Base-by-base conservation (phyloP, 768 basidiomycete genomes). In the Tephrocybe sp. region DNA sequence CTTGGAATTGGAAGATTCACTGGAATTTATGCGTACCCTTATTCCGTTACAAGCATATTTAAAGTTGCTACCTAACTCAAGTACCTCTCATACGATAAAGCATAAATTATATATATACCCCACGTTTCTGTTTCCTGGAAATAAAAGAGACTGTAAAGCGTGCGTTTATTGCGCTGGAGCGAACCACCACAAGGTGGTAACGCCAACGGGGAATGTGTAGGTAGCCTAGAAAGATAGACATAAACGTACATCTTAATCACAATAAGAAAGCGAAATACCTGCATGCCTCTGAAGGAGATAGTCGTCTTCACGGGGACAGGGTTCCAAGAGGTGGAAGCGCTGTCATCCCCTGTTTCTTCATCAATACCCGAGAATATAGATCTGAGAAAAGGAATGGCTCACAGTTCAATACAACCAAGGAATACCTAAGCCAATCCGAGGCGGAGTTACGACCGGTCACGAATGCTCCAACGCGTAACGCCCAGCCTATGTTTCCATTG, bases 161-260 rank as follows among this genome's bases (percentile, higher is more conserved):
- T n/a, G n/a, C 27, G 11, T 5, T 11, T 29, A 29, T 11, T 29
- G 27, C 30, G 53, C 53, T 13, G 57, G 57, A 5, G 58, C 75
- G 51, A 68, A 77, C 76, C 75, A 78, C 76, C 75, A 78, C 8
- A 80, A 58, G 5, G 78, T 80, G 0, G 77, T 77, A 3, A 89
- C 81, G 22, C 88, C 88, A 12, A 88, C 85, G 1, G 87, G 86
- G 71, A 91, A 91, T 2, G 84, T 86, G 62, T 86, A 86, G 1
- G 70, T 77, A 3, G 86, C 88, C 80, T 78, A 18, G 12, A 38
- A 25, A 21, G 23, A 22, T 29, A 9, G 3, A 44, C 1, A 10
- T 7, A 3, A 42, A 13, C 42, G 13, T 21, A 24, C 34, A 22
- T 1, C 4, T 11, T 6, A 13, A 4, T 24, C 5, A 21, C 10